These are phyloP conservation scores for Pythium periplocum DNA, from an alignment of 352 stramenopile genomes.

Conservation along the genomic window DNA sequence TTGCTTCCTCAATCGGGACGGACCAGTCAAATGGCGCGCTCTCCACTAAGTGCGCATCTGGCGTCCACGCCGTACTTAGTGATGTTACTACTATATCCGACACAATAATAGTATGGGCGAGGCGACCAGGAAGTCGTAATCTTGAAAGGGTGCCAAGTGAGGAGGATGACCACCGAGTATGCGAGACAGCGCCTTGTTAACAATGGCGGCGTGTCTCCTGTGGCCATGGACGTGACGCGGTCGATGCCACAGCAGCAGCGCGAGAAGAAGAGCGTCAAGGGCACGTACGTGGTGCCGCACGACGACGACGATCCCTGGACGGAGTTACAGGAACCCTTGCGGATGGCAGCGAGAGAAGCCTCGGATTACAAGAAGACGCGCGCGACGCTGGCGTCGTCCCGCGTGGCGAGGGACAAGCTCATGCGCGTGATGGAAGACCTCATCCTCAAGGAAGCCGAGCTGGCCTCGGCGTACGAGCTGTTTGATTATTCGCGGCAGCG, in stretches of 20 bases:
- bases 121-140: conserved; percentile 8
- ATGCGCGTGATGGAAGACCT: conserved; percentile 58
- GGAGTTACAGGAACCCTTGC: conserved; percentile 26
- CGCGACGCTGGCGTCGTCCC: conserved; percentile 27
- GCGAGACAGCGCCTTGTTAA: no score
- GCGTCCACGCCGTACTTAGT: conserved; percentile 9
- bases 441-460: conserved; percentile 55
- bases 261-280: conserved; percentile 26
- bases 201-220: background rate
- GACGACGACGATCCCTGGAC: conserved; percentile 19
- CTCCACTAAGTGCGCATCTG: conserved; percentile 8
- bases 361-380: background rate
- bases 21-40: conserved; percentile 1
- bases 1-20: background rate
- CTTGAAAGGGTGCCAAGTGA: conserved; percentile 13
- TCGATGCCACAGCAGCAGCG: conserved; percentile 14
- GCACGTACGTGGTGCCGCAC: conserved; percentile 40
- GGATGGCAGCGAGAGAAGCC: background rate
- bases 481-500: conserved; percentile 50
- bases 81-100: background rate
- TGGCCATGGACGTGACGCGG: conserved; percentile 8
- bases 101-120: background rate
- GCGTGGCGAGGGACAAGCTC: conserved; percentile 45
- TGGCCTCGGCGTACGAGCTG: conserved; percentile 49
- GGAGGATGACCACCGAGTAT: background rate